A percentile compares a stretch with the other conserved stretches of the same genome.
phyloP scores from a whole-genome alignment of 495 filamentous ascomycete genomes.

The Lindgomyces ingoldianus region DNA sequence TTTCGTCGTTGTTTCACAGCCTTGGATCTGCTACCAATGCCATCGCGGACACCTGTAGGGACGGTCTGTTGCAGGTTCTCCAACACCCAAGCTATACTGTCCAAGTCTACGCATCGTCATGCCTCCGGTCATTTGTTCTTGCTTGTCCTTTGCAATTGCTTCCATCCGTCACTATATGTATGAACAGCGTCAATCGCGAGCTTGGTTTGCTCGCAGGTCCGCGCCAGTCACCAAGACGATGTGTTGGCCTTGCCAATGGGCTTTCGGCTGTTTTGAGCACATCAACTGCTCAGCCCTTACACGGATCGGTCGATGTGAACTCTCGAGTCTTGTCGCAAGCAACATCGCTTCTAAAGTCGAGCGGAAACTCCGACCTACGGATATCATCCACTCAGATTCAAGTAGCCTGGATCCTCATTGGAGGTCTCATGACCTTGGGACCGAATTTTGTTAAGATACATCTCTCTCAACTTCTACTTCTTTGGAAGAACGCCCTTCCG shows the following conservation, averaged over 20 bases:
- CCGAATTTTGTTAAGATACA: conserved; percentile 99
- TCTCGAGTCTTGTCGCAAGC: conserved; percentile 88
- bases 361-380: conserved; percentile 85
- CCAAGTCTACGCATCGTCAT: conserved; percentile 82
- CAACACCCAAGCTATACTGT: conserved; percentile 96
- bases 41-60: conserved; percentile 78
- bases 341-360: conserved; percentile 88
- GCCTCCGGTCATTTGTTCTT: conserved; percentile 81
- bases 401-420: conserved; percentile 96
- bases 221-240: conserved; percentile 78
- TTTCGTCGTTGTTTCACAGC: conserved; percentile 74
- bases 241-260: conserved; percentile 90
- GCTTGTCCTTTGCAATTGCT: conserved; percentile 90
- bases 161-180: conserved; percentile 88
- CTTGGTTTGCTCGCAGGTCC: conserved; percentile 72
- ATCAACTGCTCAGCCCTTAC: conserved; percentile 81
- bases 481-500: conserved; percentile 97
- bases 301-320: conserved; percentile 93
- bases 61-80: conserved; percentile 85
- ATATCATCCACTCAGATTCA: conserved; percentile 94
- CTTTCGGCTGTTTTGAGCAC: conserved; percentile 90
- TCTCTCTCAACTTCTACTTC: conserved; percentile 87
- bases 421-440: conserved; percentile 91
- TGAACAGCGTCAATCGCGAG: conserved; percentile 92
- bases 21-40: conserved; percentile 77